phyloP scores from a whole-genome alignment of 768 basidiomycete species.

The Lactarius quietus region DNA sequence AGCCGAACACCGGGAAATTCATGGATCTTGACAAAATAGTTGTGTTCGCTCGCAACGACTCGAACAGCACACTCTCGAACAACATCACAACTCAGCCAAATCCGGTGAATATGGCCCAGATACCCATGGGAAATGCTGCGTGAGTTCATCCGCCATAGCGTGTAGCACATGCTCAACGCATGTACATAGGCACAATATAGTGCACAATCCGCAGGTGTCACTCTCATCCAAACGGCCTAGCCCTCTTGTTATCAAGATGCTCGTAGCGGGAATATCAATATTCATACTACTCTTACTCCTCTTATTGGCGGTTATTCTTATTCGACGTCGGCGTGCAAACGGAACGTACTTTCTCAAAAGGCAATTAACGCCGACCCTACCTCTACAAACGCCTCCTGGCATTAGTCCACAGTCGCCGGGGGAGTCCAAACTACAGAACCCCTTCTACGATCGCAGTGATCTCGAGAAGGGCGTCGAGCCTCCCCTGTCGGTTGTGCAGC shows the following conservation, averaged over 20 bases:
- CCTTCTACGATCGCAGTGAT: background rate
- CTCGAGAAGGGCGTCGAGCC: slow-evolving; percentile 2
- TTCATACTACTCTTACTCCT: slow-evolving; percentile 2
- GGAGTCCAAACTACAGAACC: background rate
- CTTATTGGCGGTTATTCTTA: slow-evolving; percentile 2
- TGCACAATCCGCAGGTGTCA: background rate
- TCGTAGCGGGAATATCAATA: background rate
- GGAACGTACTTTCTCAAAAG: background rate
- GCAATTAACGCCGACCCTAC: slow-evolving; percentile 7
- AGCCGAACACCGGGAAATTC: slow-evolving; percentile 8
- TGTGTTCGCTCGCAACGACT: slow-evolving; percentile 7
- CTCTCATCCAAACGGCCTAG: background rate
- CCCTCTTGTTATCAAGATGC: background rate
- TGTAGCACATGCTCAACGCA: slow-evolving; percentile 1
- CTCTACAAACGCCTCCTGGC: slow-evolving; percentile 8
- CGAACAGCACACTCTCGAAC: background rate
- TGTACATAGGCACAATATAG: background rate
- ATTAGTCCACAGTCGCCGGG: background rate
- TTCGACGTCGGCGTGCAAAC: background rate
- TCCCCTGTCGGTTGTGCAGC: background rate
- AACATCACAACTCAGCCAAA: background rate
- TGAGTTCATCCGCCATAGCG: background rate
- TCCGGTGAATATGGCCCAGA: background rate
- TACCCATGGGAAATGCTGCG: background rate
- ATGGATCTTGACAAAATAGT: slow-evolving; percentile 18